These are phyloP conservation scores for Colletotrichum tanaceti DNA, from an alignment of 2,329 filamentous ascomycete genomes.

Conservation along the genomic window DNA sequence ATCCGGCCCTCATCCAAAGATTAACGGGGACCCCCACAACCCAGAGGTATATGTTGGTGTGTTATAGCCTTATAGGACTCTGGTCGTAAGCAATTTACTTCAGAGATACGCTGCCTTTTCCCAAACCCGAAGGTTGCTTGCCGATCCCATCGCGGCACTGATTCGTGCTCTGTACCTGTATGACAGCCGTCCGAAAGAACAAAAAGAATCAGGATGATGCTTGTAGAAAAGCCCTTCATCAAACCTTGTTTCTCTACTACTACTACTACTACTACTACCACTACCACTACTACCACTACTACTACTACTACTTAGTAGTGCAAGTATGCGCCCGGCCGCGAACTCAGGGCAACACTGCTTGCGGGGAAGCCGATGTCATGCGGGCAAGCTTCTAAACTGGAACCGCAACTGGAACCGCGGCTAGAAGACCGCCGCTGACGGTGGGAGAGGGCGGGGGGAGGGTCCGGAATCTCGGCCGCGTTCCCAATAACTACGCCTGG, in stretches of 20 bases:
- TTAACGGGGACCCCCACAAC: neutral
- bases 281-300: too few species aligned
- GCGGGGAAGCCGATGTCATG: slow-evolving; percentile 13
- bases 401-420: too few species aligned
- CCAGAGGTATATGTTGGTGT: neutral
- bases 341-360: neutral
- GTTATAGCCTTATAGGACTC: too few species aligned
- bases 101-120: neutral
- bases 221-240: neutral
- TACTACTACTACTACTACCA: too few species aligned
- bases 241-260: slow-evolving; percentile 22
- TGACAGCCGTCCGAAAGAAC: too few species aligned
- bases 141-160: neutral
- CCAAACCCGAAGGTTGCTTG: neutral
- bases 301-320: too few species aligned
- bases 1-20: neutral
- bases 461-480: too few species aligned
- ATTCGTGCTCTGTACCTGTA: slow-evolving; percentile 10
- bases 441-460: too few species aligned
- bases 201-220: slow-evolving; percentile 2
- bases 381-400: neutral
- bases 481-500: slow-evolving; percentile 1
- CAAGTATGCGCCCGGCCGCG: neutral
- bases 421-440: neutral
- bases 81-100: neutral